Evolutionary conservation across 331 rosid genomes (phyloP).

Genomic region (Rosa hybrid): DNA sequence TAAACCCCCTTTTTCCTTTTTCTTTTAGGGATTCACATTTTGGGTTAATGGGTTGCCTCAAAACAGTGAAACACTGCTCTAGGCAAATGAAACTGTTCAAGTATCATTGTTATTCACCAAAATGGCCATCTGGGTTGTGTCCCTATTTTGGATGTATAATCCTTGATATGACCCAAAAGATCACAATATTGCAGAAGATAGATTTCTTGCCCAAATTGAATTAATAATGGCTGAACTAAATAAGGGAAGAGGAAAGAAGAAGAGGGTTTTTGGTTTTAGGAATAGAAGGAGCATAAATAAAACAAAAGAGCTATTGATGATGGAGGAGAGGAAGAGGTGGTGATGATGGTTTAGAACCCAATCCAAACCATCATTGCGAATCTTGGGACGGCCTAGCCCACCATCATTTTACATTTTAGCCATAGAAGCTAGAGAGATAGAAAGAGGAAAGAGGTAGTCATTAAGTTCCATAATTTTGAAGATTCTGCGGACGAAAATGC

Average conservation of each 20-base stretch:
- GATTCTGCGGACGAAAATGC: slow-evolving; percentile 34
- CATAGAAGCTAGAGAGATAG: slow-evolving; percentile 34
- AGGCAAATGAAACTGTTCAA: slow-evolving; percentile 14
- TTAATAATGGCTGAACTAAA: slow-evolving; percentile 25
- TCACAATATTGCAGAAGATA: slow-evolving; percentile 17
- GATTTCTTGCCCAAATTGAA: slow-evolving; percentile 12
- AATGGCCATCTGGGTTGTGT: background rate
- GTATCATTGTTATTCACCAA: slow-evolving; percentile 12
- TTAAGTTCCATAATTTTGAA: slow-evolving; percentile 56
- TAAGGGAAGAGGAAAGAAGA: slow-evolving; percentile 24
- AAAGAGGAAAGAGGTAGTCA: slow-evolving; percentile 15
- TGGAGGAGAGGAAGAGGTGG: slow-evolving; percentile 20
- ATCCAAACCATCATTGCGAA: slow-evolving; percentile 99
- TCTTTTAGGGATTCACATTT: background rate
- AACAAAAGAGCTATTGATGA: slow-evolving; percentile 72
- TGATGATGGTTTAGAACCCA: slow-evolving; percentile 81
- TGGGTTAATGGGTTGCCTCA: slow-evolving; percentile 13
- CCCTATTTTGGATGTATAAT: slow-evolving; percentile 22
- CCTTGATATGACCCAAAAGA: slow-evolving; percentile 33
- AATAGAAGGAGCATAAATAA: slow-evolving; percentile 38
- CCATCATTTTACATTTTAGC: slow-evolving; percentile 73
- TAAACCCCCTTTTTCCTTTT: background rate
- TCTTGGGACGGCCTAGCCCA: slow-evolving; percentile 93
- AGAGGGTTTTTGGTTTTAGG: slow-evolving; percentile 7
- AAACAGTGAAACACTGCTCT: slow-evolving; percentile 6